Percentiles rank a stretch among this genome's conserved stretches.
Evolutionary conservation across 345 rosid species (phyloP).

Genomic region (Citrus glauca): DNA sequence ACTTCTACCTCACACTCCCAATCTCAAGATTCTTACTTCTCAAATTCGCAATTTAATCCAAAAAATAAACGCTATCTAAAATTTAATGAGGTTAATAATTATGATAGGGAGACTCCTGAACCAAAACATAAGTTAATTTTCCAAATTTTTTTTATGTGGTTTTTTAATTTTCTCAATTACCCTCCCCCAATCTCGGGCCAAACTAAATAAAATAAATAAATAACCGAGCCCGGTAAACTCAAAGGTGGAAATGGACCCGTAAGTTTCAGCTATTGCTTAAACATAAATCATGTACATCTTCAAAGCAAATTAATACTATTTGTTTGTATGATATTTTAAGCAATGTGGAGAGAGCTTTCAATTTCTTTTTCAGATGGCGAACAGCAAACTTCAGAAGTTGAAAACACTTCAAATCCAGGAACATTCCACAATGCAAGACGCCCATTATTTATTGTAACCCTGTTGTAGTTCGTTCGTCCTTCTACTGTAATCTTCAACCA

Average conservation of each 20-base stretch:
- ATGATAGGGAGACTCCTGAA: too few relatives aligned
- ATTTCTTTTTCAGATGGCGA: not conserved
- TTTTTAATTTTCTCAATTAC: not conserved
- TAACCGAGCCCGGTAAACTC: too few relatives aligned
- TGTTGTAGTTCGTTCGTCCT: not conserved
- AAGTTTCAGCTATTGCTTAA: not conserved
- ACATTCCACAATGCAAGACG: not conserved
- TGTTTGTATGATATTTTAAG: too few relatives aligned
- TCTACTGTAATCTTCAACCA: conserved; percentile 10
- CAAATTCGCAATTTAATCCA: too few relatives aligned
- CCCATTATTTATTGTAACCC: not conserved
- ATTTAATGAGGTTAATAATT: too few relatives aligned
- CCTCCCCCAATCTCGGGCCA: too few relatives aligned
- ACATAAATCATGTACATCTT: not conserved
- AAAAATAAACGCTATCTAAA: too few relatives aligned
- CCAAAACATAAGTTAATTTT: too few relatives aligned
- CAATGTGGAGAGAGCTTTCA: not conserved
- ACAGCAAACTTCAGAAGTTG: not conserved
- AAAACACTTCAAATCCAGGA: not conserved
- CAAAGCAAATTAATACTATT: not conserved
- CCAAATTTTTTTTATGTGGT: not conserved
- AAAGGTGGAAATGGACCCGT: not conserved
- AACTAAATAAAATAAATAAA: too few relatives aligned
- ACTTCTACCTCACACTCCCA: too few relatives aligned
- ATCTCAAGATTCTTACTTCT: too few relatives aligned